Evolutionary conservation across 805 yeast species (phyloP).

Genomic region (Wickerhamomyces subpelliculosus): DNA sequence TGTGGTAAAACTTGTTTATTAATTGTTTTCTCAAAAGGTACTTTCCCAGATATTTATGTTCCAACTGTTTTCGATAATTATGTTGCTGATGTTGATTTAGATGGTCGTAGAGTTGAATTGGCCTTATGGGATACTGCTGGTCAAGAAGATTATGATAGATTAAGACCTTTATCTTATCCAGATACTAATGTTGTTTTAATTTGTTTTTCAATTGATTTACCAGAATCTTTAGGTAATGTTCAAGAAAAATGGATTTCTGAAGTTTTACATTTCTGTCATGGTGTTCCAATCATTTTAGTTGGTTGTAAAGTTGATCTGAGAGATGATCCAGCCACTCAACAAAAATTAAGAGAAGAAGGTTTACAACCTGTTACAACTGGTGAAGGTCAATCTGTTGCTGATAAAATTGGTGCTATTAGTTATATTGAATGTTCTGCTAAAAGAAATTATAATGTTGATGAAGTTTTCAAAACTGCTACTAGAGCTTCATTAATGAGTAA

Average conservation of each 20-base stretch:
- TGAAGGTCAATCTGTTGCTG: conserved; percentile 84
- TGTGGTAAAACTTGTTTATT: conserved; percentile 93
- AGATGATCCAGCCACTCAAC: conserved; percentile 71
- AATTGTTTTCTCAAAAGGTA: conserved; percentile 80
- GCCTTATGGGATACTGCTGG: conserved; percentile 99
- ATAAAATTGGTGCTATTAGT: conserved; percentile 79
- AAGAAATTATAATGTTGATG: conserved; percentile 86
- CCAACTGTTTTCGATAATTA: conserved; percentile 97
- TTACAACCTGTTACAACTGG: conserved; percentile 75
- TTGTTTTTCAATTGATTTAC: conserved; percentile 86
- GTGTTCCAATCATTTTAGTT: conserved; percentile 86
- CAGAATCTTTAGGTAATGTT: conserved; percentile 88
- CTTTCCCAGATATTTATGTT: conserved; percentile 89
- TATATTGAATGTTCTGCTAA: conserved; percentile 92
- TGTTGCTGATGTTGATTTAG: conserved; percentile 92
- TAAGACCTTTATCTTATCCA: conserved; percentile 87
- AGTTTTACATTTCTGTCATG: conserved; percentile 89
- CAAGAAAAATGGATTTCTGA: conserved; percentile 96
- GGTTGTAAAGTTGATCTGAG: conserved; percentile 91
- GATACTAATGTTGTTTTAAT: conserved; percentile 88
- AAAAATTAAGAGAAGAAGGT: conserved; percentile 64
- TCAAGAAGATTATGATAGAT: conserved; percentile 94
- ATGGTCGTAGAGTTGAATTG: conserved; percentile 86
- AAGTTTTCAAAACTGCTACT: conserved; percentile 88
- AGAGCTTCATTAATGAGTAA: conserved; percentile 71